Evolutionary conservation across 495 filamentous ascomycete genomes (phyloP).

Genomic region (Penicillium flavigenum): DNA sequence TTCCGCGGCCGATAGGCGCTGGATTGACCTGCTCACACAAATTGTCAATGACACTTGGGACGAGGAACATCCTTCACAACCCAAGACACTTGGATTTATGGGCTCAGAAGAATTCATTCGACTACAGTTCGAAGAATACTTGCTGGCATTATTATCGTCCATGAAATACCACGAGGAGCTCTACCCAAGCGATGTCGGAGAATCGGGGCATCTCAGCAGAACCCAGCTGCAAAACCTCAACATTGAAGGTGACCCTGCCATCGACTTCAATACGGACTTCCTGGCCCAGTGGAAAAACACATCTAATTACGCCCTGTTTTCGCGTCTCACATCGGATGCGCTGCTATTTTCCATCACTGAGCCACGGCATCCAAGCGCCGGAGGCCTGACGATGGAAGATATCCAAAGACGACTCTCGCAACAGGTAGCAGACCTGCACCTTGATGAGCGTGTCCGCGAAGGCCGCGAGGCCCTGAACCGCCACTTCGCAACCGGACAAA

Average conservation of each 20-base stretch:
- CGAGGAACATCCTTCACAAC: slow-evolving; percentile 79
- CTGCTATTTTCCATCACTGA: slow-evolving; percentile 93
- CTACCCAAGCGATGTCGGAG: slow-evolving; percentile 28
- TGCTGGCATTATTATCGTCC: slow-evolving; percentile 81
- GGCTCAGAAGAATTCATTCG: slow-evolving; percentile 98
- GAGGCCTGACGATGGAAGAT: slow-evolving; percentile 92
- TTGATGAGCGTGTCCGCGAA: slow-evolving; percentile 78
- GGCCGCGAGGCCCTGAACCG: slow-evolving; percentile 75
- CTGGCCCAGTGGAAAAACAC: slow-evolving; percentile 79
- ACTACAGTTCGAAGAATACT: slow-evolving; percentile 96
- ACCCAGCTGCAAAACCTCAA: slow-evolving; percentile 42
- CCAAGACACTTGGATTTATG: slow-evolving; percentile 91
- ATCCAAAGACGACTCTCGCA: slow-evolving; percentile 86
- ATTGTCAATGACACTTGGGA: slow-evolving; percentile 97
- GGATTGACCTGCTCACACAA: slow-evolving; percentile 94
- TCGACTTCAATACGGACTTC: slow-evolving; percentile 73
- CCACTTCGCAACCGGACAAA: slow-evolving; percentile 76
- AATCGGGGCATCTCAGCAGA: slow-evolving; percentile 31
- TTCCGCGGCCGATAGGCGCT: slow-evolving; percentile 83
- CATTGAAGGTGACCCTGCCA: slow-evolving; percentile 78
- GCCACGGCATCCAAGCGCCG: slow-evolving; percentile 88
- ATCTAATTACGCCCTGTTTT: slow-evolving; percentile 85
- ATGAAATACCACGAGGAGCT: slow-evolving; percentile 89
- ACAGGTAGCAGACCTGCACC: slow-evolving; percentile 82
- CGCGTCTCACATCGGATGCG: slow-evolving; percentile 71